A percentile compares a stretch with the other conserved stretches of the same genome.
Conservation (phyloP, 805 yeast genomes). For the Candida caryicola region DNA sequence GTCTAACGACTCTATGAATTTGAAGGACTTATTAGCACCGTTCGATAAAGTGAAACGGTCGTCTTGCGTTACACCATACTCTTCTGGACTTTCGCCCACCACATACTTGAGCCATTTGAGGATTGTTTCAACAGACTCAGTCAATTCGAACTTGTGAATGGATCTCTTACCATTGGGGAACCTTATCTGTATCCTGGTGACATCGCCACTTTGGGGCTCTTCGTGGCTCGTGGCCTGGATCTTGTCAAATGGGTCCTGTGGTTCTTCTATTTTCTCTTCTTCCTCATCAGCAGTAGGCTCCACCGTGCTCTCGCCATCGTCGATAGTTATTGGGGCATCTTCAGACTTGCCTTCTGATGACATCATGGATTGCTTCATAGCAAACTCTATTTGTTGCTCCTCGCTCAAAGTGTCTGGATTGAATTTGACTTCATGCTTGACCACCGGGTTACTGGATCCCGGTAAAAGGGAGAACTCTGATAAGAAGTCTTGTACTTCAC, state of each 20-base stretch:
- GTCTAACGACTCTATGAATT: conserved; percentile 55
- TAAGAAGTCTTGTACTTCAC: conserved; percentile 70
- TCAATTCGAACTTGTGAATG: conserved; percentile 61
- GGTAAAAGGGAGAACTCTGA: conserved; percentile 62
- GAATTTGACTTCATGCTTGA: conserved; percentile 54
- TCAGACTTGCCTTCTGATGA: conserved; percentile 26
- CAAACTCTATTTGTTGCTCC: conserved; percentile 79
- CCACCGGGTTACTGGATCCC: conserved; percentile 61
- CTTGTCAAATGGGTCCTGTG: conserved; percentile 43
- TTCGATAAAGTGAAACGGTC: conserved; percentile 34
- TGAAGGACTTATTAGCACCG: conserved; percentile 40
- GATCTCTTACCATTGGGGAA: conserved; percentile 82
- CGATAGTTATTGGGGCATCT: conserved; percentile 25
- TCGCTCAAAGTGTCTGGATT: conserved; percentile 70
- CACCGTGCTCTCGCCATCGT: conserved; percentile 11
- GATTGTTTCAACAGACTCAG: conserved; percentile 57
- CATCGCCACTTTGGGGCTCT: conserved; percentile 62
- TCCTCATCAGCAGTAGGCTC: conserved; percentile 14
- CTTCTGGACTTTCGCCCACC: conserved; percentile 40
- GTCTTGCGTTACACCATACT: conserved; percentile 49
- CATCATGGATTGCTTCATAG: conserved; percentile 61
- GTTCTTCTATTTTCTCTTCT: conserved; percentile 9
- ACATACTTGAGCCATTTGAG: conserved; percentile 67
- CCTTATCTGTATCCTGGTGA: conserved; percentile 83
- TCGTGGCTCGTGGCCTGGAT: conserved; percentile 51